Evolutionary conservation across 371 early-diverging fungal species (phyloP), one percentile per base, ranked within the genome.

Genomic region (Circinella umbellata): DNA sequence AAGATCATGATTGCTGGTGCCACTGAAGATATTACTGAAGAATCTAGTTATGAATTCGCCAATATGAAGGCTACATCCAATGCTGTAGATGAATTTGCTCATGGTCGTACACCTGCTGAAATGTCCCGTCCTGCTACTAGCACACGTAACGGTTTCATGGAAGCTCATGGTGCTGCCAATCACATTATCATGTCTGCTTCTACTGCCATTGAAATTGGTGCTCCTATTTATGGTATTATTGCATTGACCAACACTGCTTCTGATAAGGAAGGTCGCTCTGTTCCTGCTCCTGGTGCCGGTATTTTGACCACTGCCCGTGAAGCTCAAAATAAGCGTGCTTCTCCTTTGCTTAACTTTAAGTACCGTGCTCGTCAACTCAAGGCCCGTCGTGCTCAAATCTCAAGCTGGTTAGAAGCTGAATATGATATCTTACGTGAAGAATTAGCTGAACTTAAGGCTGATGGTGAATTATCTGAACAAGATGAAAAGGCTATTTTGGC

Each of bases 31-130:
- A 94, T 95, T 82, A 92, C 92, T 64, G 97, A 96, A 78, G 96
- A 98, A 73, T 93, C 95, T 48, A 93, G 93, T 46, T 92, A 92
- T 71, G 98, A 98, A 86, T 97, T 98, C 83, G 96, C 95, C 73
- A 94, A 96, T 88, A 98, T 97, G 97, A 95, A 96, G 89, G 98
- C 97, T 46, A 97, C 98, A 35, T 90, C 92, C 69, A 94, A 90
- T 76, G 82, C 97, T 42, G 86, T 88, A 34, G 94, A 92, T 46
- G 98, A 98, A 83, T 78, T 93, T 39, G 94, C 90, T 15, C 86
- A 86, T 42, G 98, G 98, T 36, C 92, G 98, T 73, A 89, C 89
- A 39, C 96, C 98, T 36, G 71, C 79, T 38, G 97, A 97, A 71
- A 96, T 96, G 94, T 96, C 93, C 71, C 92, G 98, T 48, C 98